Evolutionary conservation across 2,329 filamentous ascomycete genomes (phyloP), one percentile per base, ranked within the genome.

Genomic region (Emericellopsis cladophorae): DNA sequence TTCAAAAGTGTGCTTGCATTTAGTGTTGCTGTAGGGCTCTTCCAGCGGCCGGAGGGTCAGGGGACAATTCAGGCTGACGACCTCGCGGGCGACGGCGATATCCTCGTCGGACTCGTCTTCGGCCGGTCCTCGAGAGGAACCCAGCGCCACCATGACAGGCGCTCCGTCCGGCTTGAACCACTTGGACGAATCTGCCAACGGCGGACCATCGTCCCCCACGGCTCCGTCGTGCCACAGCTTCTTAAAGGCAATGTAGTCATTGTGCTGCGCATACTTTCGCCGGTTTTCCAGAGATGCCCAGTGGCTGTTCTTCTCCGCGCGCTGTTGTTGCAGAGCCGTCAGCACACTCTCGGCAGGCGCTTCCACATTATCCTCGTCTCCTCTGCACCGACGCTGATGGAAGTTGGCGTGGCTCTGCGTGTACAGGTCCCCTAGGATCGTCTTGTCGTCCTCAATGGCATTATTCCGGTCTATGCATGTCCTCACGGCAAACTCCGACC

Each of bases 1-100:
- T 53, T 89, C 81, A 53, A 85, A 89, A 0, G 73, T 79, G 55
- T 89, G 84, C 42, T 74, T 77, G 63, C 84, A 89, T 47, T 74
- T 73, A 12, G 54, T 62, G 49, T 75, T 84, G 42, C 74, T 83
- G 51, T 75, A 77, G 0, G 84, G 84, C 40, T 85, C 70, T 34
- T 65, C 62, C 63, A 86, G 79, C 36, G 72, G 64, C 40, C 66
- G 65, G 47, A 87, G 63, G 0, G 81, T 82, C 16, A 89, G 56
- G 0, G 82, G 81, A 51, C 84, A 89, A 49, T 75, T 79, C 26
- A 81, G 73, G 55, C 75, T 81, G 40, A 79, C 67, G 5, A 70
- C 72, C 46, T 79, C 76, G 38, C 74, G 67, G 23, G 74, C 70
- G 24, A 89, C 71, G 2, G 80, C 71, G 21, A 89, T 66, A 34